These are phyloP conservation scores for Psilocybe tampanensis DNA, from an alignment of 768 basidiomycete species.

Conservation along the genomic window DNA sequence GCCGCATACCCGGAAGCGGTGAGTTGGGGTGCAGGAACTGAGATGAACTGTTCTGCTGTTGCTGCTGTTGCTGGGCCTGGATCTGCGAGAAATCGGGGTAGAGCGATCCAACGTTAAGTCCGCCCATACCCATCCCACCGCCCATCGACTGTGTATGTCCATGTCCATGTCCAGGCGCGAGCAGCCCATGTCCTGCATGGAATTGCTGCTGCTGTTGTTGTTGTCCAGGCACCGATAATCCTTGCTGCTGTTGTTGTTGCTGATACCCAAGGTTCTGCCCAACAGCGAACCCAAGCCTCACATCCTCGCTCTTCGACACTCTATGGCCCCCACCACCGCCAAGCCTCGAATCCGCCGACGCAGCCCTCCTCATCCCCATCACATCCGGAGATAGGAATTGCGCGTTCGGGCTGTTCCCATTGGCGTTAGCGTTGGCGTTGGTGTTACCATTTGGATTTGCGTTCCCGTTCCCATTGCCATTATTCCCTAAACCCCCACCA, in stretches of 20 bases:
- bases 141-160: background rate
- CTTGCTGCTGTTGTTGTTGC: background rate
- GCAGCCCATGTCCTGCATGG: too few species aligned
- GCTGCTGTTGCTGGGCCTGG: background rate
- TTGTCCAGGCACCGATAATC: background rate
- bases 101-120: too few species aligned
- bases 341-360: slow-evolving; percentile 28
- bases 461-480: background rate
- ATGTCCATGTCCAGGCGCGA: background rate
- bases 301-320: slow-evolving; percentile 65
- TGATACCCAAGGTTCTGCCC: background rate
- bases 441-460: slow-evolving; percentile 1
- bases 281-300: slow-evolving; percentile 23
- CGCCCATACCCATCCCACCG: background rate
- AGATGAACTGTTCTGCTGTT: background rate
- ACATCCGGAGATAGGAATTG: background rate
- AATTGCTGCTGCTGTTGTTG: background rate
- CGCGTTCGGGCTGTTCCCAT: background rate
- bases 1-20: slow-evolving; percentile 9
- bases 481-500: slow-evolving; percentile 20
- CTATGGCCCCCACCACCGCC: slow-evolving; percentile 54
- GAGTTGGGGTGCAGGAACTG: slow-evolving; percentile 8
- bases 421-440: background rate
- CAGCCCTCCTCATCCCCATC: slow-evolving; percentile 37
- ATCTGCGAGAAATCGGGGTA: background rate